Base-by-base conservation (phyloP, 345 rosid species). In the Gossypium herbaceum region DNA sequence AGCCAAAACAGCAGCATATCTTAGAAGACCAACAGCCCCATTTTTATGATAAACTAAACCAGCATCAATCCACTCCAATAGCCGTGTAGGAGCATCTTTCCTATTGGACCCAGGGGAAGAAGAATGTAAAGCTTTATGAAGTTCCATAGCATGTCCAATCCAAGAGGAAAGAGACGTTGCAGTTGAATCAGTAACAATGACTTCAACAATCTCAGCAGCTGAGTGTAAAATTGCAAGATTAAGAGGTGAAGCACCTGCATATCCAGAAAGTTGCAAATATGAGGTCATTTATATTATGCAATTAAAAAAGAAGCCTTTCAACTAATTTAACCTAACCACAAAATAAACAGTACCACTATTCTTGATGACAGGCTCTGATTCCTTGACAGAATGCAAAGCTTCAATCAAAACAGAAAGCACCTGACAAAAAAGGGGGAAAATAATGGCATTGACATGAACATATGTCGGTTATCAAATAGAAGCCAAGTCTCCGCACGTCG, bases 221-320 rank as follows among this genome's bases (percentile, higher is more conserved):
- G 99, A 91, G 85, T 93, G 99, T 81, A 92, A 90, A 79, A 89
- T 93, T 29, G 99, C 99, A 84, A 95, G 90, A 86, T 87, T 90
- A 77, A 88, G 85, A 1, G 99, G 97, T 43, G 97, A 88, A 76
- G 89, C 88, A 61, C 98, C 99, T 95, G 91, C 81, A 83, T 67
- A 74, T 56, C 73, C 52, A 79, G 41, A 76, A 82, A 67, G 73
- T 71, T 68, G 77, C 73, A 69, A 68, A 82, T 68, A 78, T 79
- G 68, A 72, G 77, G 55, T 64, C 66, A 78, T 11, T 34, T 34
- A 50, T 12, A 11, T 73, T 68, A 77, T 45, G 25, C 72, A 60
- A 43, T 8, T 16, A 51, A 80, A 76, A 57, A 65, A 76, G 71
- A 80, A 73, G 45, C 64, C 12, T 7, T 39, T 62, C 54, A 20